Evolutionary conservation across 2,329 filamentous ascomycete genomes (phyloP).

Genomic region (Emmonsiellopsis sp.): DNA sequence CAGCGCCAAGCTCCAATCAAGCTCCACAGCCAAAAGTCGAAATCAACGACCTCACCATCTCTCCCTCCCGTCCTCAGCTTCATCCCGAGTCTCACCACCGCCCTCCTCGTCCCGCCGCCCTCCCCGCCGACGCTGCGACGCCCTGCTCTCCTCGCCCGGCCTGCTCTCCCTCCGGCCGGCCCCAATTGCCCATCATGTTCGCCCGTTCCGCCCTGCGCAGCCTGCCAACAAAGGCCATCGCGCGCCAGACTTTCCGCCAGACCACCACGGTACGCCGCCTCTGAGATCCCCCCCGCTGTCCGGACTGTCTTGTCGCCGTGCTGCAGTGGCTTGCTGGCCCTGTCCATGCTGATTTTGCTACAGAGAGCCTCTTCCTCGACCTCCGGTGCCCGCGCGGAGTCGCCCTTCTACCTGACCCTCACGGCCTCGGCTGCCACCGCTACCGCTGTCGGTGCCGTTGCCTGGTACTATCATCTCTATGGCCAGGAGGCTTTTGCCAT

Average conservation of each 20-base stretch:
- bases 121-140: slow-evolving; percentile 16
- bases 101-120: slow-evolving; percentile 18
- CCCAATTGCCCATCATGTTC: slow-evolving; percentile 63
- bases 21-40: slow-evolving; percentile 4
- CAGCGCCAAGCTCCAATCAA: slow-evolving; percentile 9
- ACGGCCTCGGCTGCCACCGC: slow-evolving; percentile 79
- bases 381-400: slow-evolving; percentile 54
- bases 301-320: background rate
- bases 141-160: slow-evolving; percentile 12
- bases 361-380: slow-evolving; percentile 61
- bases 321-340: background rate
- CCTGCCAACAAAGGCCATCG: slow-evolving; percentile 72
- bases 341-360: slow-evolving; percentile 7
- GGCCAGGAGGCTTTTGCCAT: slow-evolving; percentile 78
- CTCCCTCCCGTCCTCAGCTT: background rate
- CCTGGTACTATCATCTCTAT: slow-evolving; percentile 97
- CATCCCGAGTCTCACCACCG: background rate
- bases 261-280: slow-evolving; percentile 62
- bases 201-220: slow-evolving; percentile 84
- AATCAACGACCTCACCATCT: background rate
- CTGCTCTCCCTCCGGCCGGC: slow-evolving; percentile 21
- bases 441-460: slow-evolving; percentile 77
- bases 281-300: slow-evolving; percentile 1
- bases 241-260: slow-evolving; percentile 62
- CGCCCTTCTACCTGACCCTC: slow-evolving; percentile 73